Percentiles rank a stretch among this genome's conserved stretches.
Evolutionary conservation across 805 yeast genomes (phyloP).

Genomic region (Kazachstania taianensis): DNA sequence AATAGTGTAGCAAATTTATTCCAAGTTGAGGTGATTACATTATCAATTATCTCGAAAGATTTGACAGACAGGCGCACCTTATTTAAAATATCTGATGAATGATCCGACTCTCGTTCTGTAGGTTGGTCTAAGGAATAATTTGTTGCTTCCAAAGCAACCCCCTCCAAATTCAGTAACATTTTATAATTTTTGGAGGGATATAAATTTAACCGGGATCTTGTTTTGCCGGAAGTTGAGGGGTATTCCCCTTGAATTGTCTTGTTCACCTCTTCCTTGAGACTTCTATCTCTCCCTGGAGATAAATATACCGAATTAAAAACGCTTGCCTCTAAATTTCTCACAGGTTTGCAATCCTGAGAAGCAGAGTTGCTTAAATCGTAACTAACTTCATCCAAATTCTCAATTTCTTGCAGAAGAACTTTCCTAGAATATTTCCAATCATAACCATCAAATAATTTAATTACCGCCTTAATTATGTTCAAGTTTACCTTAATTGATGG

Average conservation of each 20-base stretch:
- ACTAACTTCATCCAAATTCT: conserved; percentile 23
- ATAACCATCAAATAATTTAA: conserved; percentile 75
- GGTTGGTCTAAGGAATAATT: conserved; percentile 42
- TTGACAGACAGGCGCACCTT: conserved; percentile 39
- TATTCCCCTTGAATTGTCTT: conserved; percentile 34
- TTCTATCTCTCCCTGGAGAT: conserved; percentile 7
- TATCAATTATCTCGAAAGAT: conserved; percentile 57
- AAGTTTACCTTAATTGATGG: neutral
- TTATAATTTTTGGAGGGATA: conserved; percentile 57
- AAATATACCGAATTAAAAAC: conserved; percentile 70
- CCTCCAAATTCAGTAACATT: conserved; percentile 43
- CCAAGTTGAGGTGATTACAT: conserved; percentile 85
- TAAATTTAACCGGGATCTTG: conserved; percentile 39
- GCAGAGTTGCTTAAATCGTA: neutral
- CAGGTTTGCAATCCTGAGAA: neutral
- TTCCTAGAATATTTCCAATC: conserved; percentile 79
- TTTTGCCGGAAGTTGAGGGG: conserved; percentile 9
- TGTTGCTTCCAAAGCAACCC: conserved; percentile 39
- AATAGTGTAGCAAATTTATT: conserved; percentile 66
- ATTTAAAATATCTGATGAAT: conserved; percentile 38
- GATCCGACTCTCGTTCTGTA: conserved; percentile 19
- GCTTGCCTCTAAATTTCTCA: conserved; percentile 8
- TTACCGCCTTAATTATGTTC: conserved; percentile 21
- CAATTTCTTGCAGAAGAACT: conserved; percentile 55
- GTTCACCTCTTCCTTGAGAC: conserved; percentile 38